Conservation (phyloP, 1,139 yeast genomes). For the Sugiyamaella novakii region DNA sequence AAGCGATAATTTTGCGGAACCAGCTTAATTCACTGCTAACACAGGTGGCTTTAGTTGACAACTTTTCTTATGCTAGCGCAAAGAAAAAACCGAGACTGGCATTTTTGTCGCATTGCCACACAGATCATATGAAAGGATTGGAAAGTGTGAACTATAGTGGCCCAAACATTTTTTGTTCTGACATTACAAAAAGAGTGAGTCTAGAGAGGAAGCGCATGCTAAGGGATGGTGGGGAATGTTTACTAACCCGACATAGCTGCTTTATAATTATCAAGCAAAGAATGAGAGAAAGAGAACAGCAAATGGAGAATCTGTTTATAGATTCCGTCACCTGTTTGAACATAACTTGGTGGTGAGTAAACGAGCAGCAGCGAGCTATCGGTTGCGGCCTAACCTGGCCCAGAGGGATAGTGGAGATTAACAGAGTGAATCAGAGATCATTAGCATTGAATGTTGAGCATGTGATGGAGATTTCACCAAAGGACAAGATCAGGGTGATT, state of each 20-base stretch:
- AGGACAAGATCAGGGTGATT: conserved; percentile 36
- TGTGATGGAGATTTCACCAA: conserved; percentile 28
- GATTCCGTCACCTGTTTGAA: conserved; percentile 16
- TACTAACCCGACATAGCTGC: conserved; percentile 20
- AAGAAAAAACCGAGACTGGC: conserved; percentile 35
- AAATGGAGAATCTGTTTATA: conserved; percentile 17
- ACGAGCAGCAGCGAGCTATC: background rate
- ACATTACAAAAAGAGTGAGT: conserved; percentile 46
- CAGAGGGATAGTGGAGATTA: background rate
- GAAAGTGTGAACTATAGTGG: conserved; percentile 46
- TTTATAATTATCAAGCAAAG: conserved; percentile 24
- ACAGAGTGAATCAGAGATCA: conserved; percentile 27
- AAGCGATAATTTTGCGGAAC: background rate
- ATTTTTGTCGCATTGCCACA: conserved; percentile 58
- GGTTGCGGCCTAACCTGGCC: background rate
- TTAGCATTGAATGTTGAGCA: conserved; percentile 40
- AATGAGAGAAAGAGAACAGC: conserved; percentile 19
- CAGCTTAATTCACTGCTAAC: background rate
- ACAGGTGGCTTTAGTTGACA: conserved; percentile 2
- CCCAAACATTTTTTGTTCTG: conserved; percentile 52
- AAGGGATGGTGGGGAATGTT: too few species aligned
- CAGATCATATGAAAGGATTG: conserved; percentile 59
- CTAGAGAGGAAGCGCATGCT: too few species aligned
- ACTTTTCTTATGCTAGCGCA: conserved; percentile 3
- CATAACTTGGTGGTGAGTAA: conserved; percentile 12